Evolutionary conservation across 228 moss, liverwort and hornwort genomes (phyloP), one percentile per base, ranked within the genome.

Genomic region (Sphagnum fallax): DNA sequence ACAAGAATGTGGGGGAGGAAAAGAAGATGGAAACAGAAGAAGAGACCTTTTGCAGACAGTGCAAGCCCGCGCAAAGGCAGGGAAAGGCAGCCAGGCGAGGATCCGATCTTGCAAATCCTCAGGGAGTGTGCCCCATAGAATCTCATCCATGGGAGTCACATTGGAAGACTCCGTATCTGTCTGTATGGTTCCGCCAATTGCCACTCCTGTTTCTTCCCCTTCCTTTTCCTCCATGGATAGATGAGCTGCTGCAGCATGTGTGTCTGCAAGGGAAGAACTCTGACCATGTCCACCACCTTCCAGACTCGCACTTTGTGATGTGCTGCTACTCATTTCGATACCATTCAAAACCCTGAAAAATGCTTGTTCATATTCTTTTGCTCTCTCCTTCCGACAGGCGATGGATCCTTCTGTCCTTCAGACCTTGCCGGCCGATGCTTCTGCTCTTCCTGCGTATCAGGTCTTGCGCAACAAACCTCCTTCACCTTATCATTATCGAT

Each of bases 91-190:
- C 95, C 95, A 96, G 6, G 92, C 95, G 64, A 96, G 81, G 69
- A 96, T 91, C 4, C 95, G 87, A 60, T 96, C 95, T 63, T 96
- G 95, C 59, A 96, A 73, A 72, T 96, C 95, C 73, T 96, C 95
- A 49, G 95, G 95, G 15, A 96, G 78, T 68, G 92, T 63, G 6
- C 95, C 91, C 95, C 95, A 96, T 10, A 96, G 77, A 18, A 73
- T 86, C 16, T 91, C 89, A 62, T 96, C 92, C 80, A 96, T 84
- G 61, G 70, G 78, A 16, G 69, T 60, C 49, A 70, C 48, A 47
- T 78, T 72, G 12, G 80, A 65, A 0, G 48, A 74, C 4, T 83
- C 83, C 18, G 71, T 55, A 49, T 87, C 83, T 71, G 80, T 77
- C 57, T 80, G 82, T 32, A 32, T 32, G 32, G 32, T 32, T 32